A percentile compares a stretch with the other conserved stretches of the same genome.
phyloP scores from a whole-genome alignment of 768 basidiomycete species.

The Trametes villosa region DNA sequence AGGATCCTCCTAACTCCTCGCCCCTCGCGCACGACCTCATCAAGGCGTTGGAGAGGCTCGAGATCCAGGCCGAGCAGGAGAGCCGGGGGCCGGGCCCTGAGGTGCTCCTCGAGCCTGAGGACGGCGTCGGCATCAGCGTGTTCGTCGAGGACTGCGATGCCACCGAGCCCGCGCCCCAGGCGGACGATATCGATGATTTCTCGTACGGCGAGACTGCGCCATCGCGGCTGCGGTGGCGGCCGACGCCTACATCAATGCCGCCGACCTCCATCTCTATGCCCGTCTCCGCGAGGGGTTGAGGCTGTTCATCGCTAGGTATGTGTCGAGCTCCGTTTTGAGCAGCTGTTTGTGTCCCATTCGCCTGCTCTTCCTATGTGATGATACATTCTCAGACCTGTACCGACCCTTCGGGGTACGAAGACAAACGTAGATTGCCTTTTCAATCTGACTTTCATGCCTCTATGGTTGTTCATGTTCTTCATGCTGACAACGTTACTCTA shows the following conservation, averaged over 20 bases:
- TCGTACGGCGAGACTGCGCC: slow-evolving; percentile 56
- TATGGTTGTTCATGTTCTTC: slow-evolving; percentile 13
- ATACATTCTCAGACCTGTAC: slow-evolving; percentile 80
- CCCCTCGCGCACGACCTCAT: slow-evolving; percentile 91
- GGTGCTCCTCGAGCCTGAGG: slow-evolving; percentile 68
- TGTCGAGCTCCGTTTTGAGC: slow-evolving; percentile 16
- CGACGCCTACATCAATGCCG: slow-evolving; percentile 30
- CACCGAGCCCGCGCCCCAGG: slow-evolving; percentile 35
- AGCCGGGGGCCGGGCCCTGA: slow-evolving; percentile 43
- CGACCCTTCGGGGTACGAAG: slow-evolving; percentile 54
- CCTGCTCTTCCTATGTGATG: slow-evolving; percentile 49
- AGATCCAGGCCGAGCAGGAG: slow-evolving; percentile 50
- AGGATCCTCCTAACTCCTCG: slow-evolving; percentile 85
- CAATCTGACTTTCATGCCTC: slow-evolving; percentile 38
- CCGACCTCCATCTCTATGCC: slow-evolving; percentile 11
- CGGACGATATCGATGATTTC: slow-evolving; percentile 52
- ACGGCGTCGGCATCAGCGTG: slow-evolving; percentile 74
- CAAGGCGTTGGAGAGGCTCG: slow-evolving; percentile 71
- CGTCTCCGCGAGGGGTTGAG: slow-evolving; percentile 19
- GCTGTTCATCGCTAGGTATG: slow-evolving; percentile 19
- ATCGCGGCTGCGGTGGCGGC: slow-evolving; percentile 43
- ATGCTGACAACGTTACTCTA: slow-evolving; percentile 16
- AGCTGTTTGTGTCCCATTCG: slow-evolving; percentile 8
- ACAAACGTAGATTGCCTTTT: slow-evolving; percentile 72
- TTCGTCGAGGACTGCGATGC: slow-evolving; percentile 77